Base-by-base conservation (phyloP, 2,329 filamentous ascomycete genomes). In the Cryphonectria radicalis region DNA sequence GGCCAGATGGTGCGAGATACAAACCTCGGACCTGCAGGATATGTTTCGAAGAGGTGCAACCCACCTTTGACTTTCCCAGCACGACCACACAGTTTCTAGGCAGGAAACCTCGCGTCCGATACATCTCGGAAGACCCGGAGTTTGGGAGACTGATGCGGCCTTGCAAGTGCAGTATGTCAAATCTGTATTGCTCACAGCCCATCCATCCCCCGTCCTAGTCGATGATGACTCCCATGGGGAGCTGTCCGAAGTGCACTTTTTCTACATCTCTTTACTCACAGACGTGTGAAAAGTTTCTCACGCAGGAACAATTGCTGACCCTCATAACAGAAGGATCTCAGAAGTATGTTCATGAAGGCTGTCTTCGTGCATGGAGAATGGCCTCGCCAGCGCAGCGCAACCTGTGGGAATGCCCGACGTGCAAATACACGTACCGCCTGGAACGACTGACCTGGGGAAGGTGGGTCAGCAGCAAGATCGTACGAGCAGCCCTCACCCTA, bases 291-390 rank as follows among this genome's bases (percentile, higher is more conserved):
- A 19, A 19, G 11, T 22, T 4, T 10, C 25, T 32, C 28, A 32
- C 55, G 28, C n/a, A 46, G 28, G 40, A 64, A 64, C n/a, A 28
- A 17, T 32, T 53, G 63, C 63, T 65, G 32, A 65, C 63, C 43
- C 42, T 25, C 63, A 53, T 53, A 7, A 53, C 6, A 65, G 63
- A 93, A 83, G 96, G 96, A 67, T 93, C 93, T 55, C 93, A 95
- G 76, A 93, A 93, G 82, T 98, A 97, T 81, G 94, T 98, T 35
- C 96, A 99, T 80, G 94, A 98, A 81, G 92, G 90, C 42, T 99
- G 96, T 78, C 85, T 99, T 65, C 89, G 92, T 77, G 86, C 89
- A 14, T 98, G 95, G 94, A 89, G 96, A 75, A 87, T 91, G 74
- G 88, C 93, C 60, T 90, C 94, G 78, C 92, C 93, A 0, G 77